phyloP scores from a whole-genome alignment of 208 protist species.

The Leishmania turanica region DNA sequence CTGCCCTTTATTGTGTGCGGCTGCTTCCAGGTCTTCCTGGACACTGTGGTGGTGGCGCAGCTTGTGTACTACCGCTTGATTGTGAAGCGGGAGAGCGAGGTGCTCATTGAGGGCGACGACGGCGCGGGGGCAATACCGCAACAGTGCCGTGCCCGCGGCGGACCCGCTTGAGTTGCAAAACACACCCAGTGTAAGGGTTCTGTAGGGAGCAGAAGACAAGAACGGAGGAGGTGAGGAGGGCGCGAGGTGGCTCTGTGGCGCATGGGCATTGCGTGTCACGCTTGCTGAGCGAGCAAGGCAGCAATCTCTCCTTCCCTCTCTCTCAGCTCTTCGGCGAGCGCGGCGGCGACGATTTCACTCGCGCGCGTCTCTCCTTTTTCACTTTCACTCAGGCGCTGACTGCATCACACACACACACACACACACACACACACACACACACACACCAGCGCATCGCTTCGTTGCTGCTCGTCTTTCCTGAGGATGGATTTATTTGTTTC shows the following conservation, averaged over 20 bases:
- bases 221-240: neutral
- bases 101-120: neutral
- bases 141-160: neutral
- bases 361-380: neutral
- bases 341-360: neutral
- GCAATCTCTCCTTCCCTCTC: neutral
- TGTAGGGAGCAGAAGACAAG: neutral
- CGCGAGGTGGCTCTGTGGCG: neutral
- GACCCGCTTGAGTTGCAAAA: neutral
- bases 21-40: constrained; percentile 57
- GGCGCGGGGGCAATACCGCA: neutral
- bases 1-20: constrained; percentile 76
- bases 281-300: neutral
- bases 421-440: neutral
- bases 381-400: neutral
- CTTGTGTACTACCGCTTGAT: constrained; percentile 43
- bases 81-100: neutral
- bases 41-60: constrained; percentile 72
- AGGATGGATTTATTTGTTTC: neutral
- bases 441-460: neutral
- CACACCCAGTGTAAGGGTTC: neutral
- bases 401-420: neutral
- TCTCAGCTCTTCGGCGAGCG: neutral
- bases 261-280: neutral
- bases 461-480: neutral